These are phyloP conservation scores for Pichia deserticola DNA, from an alignment of 805 yeast species.

Conservation along the genomic window DNA sequence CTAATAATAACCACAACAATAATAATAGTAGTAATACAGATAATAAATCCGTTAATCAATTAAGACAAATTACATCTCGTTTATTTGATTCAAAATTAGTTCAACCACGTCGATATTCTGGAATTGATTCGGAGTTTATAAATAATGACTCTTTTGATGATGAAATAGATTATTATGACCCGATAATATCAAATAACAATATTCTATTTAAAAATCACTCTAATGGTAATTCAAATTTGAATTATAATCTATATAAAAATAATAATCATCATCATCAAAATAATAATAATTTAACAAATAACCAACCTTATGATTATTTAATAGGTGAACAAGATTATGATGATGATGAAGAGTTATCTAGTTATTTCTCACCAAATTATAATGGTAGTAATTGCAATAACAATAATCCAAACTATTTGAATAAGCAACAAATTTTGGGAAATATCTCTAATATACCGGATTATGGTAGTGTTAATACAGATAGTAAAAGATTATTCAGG, in stretches of 20 bases:
- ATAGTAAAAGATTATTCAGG: conserved; percentile 9
- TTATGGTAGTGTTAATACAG: conserved; percentile 11
- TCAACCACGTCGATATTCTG: conserved; percentile 66
- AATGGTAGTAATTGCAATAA: neutral
- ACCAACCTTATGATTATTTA: neutral
- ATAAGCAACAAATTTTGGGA: conserved; percentile 4
- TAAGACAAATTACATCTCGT: conserved; percentile 57
- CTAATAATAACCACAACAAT: too few species aligned
- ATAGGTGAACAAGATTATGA: conserved; percentile 20
- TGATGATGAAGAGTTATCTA: conserved; percentile 18
- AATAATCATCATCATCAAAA: neutral
- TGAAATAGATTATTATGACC: conserved; percentile 28
- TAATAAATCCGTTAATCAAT: conserved; percentile 14
- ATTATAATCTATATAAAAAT: neutral
- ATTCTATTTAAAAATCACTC: neutral
- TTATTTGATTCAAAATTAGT: conserved; percentile 68
- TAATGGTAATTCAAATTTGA: neutral
- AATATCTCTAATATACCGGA: conserved; percentile 2
- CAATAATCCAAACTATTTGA: conserved; percentile 1
- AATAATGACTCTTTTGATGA: conserved; percentile 50
- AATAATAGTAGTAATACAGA: neutral
- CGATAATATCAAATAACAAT: neutral
- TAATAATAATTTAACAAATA: neutral
- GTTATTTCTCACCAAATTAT: conserved; percentile 4
- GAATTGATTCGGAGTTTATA: conserved; percentile 29